Conservation (phyloP, 2,329 filamentous ascomycete genomes). For the Aspergillus niger region DNA sequence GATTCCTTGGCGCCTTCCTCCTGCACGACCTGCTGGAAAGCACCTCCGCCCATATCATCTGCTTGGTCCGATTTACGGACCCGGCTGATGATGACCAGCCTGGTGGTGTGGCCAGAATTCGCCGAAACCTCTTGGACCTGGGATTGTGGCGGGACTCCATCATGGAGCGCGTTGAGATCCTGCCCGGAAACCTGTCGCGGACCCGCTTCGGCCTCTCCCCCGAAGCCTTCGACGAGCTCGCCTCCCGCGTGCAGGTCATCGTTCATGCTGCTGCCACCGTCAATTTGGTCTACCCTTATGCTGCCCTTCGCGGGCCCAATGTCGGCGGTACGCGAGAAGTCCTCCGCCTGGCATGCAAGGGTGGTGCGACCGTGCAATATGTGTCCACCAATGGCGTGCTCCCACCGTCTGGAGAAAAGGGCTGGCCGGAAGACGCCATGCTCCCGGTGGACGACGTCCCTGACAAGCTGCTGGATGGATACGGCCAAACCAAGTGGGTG, state of each 20-base stretch:
- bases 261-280: constrained; percentile 77
- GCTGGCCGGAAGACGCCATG: constrained; percentile 71
- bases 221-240: constrained; percentile 66
- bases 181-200: constrained; percentile 71
- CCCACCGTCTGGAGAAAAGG: constrained; percentile 63
- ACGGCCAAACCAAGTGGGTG: constrained; percentile 81
- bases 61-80: constrained; percentile 72
- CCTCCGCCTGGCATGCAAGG: constrained; percentile 67
- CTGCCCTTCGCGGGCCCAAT: constrained; percentile 71
- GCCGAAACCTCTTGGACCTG: constrained; percentile 74
- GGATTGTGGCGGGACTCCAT: constrained; percentile 76
- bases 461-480: constrained; percentile 69
- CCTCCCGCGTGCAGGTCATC: constrained; percentile 68
- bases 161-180: constrained; percentile 74
- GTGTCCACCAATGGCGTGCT: constrained; percentile 80
- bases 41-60: constrained; percentile 70
- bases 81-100: constrained; percentile 65
- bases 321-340: constrained; percentile 78
- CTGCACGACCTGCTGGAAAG: constrained; percentile 68
- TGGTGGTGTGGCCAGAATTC: constrained; percentile 70
- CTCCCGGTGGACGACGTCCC: constrained; percentile 69
- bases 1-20: constrained; percentile 74
- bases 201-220: constrained; percentile 68
- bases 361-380: constrained; percentile 73
- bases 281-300: constrained; percentile 80